Evolutionary conservation across 2,329 filamentous ascomycete species (phyloP).

Genomic region (Mycogone perniciosa): DNA sequence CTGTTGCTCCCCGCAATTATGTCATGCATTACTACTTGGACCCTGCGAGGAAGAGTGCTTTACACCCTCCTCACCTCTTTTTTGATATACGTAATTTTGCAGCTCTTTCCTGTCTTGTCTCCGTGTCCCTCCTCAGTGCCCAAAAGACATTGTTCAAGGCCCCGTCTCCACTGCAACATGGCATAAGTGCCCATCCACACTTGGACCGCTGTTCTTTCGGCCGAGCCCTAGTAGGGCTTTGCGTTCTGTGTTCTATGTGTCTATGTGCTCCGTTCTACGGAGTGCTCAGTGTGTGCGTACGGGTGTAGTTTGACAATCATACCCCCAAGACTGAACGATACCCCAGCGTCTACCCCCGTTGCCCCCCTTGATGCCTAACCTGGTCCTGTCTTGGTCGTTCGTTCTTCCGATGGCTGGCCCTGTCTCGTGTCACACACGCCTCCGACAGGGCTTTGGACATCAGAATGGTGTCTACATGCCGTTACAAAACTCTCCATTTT

Average conservation of each 20-base stretch:
- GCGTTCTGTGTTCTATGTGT: background rate
- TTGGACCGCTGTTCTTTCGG: constrained; percentile 9
- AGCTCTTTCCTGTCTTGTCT: constrained; percentile 1
- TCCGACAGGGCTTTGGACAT: constrained; percentile 12
- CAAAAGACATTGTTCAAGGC: constrained; percentile 9
- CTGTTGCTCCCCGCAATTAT: constrained; percentile 36
- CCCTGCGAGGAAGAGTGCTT: constrained; percentile 7
- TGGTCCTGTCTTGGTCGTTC: constrained; percentile 18
- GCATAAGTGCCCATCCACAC: constrained; percentile 9
- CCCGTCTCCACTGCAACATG: constrained; percentile 7
- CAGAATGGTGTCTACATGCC: constrained; percentile 11
- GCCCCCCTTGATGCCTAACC: constrained; percentile 23
- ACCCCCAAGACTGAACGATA: constrained; percentile 13
- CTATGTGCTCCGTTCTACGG: constrained; percentile 11
- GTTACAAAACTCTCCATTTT: constrained; percentile 10
- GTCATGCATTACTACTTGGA: constrained; percentile 32
- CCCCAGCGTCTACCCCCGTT: constrained; percentile 12
- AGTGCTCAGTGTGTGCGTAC: constrained; percentile 5
- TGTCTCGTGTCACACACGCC: constrained; percentile 7
- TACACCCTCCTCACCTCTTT: constrained; percentile 9
- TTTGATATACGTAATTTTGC: constrained; percentile 11
- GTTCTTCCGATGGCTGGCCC: constrained; percentile 10
- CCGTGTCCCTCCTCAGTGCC: constrained; percentile 8
- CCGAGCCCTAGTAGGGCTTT: constrained; percentile 8
- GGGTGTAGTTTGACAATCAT: constrained; percentile 11